phyloP scores from a whole-genome alignment of 768 basidiomycete genomes.

The Leccinum sublutescens region DNA sequence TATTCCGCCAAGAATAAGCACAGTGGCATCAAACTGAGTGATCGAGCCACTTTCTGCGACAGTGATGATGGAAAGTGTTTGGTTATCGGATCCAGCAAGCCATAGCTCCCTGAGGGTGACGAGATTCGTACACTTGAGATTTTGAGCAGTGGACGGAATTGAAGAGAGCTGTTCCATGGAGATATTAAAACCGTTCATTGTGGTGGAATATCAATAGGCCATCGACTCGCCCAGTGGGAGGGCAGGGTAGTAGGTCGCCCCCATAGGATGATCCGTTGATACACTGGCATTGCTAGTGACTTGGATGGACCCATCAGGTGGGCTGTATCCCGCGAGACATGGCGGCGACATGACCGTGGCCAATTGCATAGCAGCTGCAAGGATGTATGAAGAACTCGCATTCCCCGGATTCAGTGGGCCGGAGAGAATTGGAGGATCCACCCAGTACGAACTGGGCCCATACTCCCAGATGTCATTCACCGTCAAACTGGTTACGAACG shows the following conservation, averaged over 20 bases:
- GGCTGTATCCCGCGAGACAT: not conserved
- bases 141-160: conserved; percentile 2
- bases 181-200: not conserved
- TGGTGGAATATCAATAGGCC: not conserved
- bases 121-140: not conserved
- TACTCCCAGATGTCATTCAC: not conserved
- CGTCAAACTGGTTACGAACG: not conserved
- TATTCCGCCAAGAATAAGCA: not conserved
- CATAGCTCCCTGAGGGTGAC: not conserved
- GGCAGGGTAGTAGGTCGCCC: not conserved
- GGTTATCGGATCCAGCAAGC: not conserved
- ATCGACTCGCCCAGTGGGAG: not conserved
- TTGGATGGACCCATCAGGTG: not conserved
- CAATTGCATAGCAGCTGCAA: not conserved
- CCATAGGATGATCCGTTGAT: not conserved
- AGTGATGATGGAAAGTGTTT: not conserved
- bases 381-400: not conserved
- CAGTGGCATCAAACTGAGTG: not conserved
- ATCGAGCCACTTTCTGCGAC: not conserved
- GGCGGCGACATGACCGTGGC: not conserved
- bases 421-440: not conserved
- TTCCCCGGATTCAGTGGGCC: not conserved
- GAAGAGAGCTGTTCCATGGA: conserved; percentile 2
- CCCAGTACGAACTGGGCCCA: not conserved
- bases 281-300: not conserved